phyloP scores from a whole-genome alignment of 768 basidiomycete genomes.

The Mycena vulgaris region DNA sequence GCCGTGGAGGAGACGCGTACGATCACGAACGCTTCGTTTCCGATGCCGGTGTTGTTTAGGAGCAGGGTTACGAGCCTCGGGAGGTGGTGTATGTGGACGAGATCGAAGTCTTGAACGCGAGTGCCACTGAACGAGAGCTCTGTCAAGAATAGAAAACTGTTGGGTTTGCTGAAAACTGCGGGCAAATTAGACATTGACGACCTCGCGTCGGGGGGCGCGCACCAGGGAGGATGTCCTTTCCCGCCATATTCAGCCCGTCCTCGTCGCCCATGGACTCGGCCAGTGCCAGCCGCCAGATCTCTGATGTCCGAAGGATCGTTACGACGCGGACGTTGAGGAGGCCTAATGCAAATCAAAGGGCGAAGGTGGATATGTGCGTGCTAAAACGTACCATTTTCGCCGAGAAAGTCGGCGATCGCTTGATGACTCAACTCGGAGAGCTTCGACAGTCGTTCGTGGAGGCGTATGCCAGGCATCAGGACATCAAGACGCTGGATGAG shows the following conservation, averaged over 20 bases:
- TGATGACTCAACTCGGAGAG: constrained; percentile 56
- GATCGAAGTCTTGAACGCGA: constrained; percentile 61
- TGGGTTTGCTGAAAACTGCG: constrained; percentile 66
- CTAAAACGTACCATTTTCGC: constrained; percentile 49
- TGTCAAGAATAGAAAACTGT: constrained; percentile 65
- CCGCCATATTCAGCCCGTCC: constrained; percentile 66
- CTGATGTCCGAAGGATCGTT: constrained; percentile 61
- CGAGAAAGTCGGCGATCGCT: constrained; percentile 58
- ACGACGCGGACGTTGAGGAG: constrained; percentile 64
- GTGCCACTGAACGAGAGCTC: constrained; percentile 67
- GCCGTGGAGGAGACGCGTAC: constrained; percentile 5
- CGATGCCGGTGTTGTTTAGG: constrained; percentile 68
- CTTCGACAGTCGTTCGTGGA: constrained; percentile 57
- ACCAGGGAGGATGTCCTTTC: constrained; percentile 62
- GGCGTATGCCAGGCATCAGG: constrained; percentile 64
- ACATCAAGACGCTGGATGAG: constrained; percentile 58
- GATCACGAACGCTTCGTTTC: constrained; percentile 71
- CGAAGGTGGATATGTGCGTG: constrained; percentile 2
- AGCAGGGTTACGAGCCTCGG: constrained; percentile 63
- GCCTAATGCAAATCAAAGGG: constrained; percentile 49
- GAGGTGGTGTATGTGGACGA: constrained; percentile 68
- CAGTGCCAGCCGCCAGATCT: constrained; percentile 61
- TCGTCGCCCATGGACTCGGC: constrained; percentile 62
- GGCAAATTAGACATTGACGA: neutral
- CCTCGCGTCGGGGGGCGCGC: constrained; percentile 24